Conservation (phyloP, 129 eudicot genomes). For the Arctium lappa region DNA sequence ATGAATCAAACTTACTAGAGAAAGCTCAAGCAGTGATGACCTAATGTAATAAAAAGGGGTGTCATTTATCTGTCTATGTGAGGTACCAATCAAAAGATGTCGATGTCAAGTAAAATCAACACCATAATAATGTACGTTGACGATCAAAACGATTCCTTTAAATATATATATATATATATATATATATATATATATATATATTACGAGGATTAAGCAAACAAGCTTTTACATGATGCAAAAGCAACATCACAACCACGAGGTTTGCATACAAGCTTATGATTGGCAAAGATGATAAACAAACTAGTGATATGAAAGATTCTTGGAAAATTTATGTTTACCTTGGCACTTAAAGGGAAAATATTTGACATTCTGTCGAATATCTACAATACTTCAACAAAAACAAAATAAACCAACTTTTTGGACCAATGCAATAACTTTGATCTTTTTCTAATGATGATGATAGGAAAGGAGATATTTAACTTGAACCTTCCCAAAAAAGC, state of each 20-base stretch:
- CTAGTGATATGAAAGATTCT: neutral
- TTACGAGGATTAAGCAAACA: no score
- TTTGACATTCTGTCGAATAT: neutral
- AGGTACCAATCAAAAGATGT: no score
- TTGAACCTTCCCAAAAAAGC: neutral
- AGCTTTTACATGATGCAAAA: no score
- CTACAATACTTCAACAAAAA: neutral
- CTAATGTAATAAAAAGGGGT: no score
- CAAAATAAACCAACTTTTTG: neutral
- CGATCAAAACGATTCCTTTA: no score
- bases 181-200: no score
- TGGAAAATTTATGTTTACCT: neutral
- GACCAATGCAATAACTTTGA: neutral
- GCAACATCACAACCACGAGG: neutral
- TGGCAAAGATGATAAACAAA: neutral
- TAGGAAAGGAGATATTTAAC: neutral
- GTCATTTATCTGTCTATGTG: no score
- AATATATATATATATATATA: no score
- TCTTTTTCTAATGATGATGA: neutral
- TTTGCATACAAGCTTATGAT: neutral
- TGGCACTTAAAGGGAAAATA: neutral
- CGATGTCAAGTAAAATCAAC: no score
- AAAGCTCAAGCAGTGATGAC: no score
- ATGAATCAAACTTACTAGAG: no score
- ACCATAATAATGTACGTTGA: no score